phyloP scores from a whole-genome alignment of 805 yeast species.

The Barnettozyma wickerhamii region DNA sequence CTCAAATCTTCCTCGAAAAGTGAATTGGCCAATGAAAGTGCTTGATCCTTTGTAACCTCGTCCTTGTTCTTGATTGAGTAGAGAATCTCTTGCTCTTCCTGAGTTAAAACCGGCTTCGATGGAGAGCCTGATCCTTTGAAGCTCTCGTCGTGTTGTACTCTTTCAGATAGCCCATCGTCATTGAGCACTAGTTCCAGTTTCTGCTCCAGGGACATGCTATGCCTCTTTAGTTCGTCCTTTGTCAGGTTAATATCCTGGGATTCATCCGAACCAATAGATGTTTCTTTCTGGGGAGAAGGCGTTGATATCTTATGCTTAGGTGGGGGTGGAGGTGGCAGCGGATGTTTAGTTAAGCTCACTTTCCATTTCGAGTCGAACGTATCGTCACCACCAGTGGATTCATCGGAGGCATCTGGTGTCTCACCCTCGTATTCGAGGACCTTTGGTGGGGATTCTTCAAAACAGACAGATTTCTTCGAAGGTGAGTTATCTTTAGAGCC shows the following conservation, averaged over 20 bases:
- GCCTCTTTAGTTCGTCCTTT: slow-evolving; percentile 23
- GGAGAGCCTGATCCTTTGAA: slow-evolving; percentile 23
- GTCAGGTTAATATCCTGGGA: slow-evolving; percentile 25
- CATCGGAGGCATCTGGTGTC: slow-evolving; percentile 23
- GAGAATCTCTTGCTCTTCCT: slow-evolving; percentile 24
- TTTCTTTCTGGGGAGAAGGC: slow-evolving; percentile 23
- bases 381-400: slow-evolving; percentile 13
- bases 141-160: slow-evolving; percentile 22
- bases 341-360: slow-evolving; percentile 21
- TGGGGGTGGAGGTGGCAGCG: slow-evolving; percentile 35
- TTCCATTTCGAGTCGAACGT: slow-evolving; percentile 27
- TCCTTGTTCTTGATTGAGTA: slow-evolving; percentile 19
- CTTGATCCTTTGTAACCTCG: slow-evolving; percentile 24
- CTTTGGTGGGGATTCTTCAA: slow-evolving; percentile 36
- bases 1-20: slow-evolving; percentile 31
- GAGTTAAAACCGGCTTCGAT: slow-evolving; percentile 13
- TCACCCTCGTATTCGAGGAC: slow-evolving; percentile 30
- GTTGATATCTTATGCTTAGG: slow-evolving; percentile 27
- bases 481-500: slow-evolving; percentile 25
- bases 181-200: slow-evolving; percentile 40
- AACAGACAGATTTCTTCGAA: slow-evolving; percentile 34
- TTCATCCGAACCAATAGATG: slow-evolving; percentile 24
- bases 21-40: slow-evolving; percentile 27
- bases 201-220: slow-evolving; percentile 35
- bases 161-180: slow-evolving; percentile 19